Evolutionary conservation across 805 yeast genomes (phyloP).

Genomic region (Metschnikowia reukaufii): DNA sequence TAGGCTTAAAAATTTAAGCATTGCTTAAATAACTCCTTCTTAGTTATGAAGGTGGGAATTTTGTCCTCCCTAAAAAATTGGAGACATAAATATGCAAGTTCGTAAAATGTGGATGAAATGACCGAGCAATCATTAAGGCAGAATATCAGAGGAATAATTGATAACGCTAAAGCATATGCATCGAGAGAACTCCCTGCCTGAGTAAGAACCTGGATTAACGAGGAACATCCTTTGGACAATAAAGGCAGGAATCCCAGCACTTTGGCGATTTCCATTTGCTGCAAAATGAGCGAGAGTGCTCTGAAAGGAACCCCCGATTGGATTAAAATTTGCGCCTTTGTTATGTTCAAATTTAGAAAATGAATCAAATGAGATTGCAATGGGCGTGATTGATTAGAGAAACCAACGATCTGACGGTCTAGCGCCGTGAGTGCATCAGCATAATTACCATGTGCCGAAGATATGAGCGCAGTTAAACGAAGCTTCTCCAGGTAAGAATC

Average conservation of each 20-base stretch:
- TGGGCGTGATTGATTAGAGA: background rate
- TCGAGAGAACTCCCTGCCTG: slow-evolving; percentile 45
- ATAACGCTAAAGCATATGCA: slow-evolving; percentile 39
- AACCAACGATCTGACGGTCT: background rate
- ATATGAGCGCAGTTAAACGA: slow-evolving; percentile 10
- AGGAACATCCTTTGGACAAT: slow-evolving; percentile 47
- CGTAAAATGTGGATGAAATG: slow-evolving; percentile 36
- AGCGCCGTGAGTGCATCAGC: slow-evolving; percentile 1
- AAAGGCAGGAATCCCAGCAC: slow-evolving; percentile 46
- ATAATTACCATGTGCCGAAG: slow-evolving; percentile 15
- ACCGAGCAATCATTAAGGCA: slow-evolving; percentile 40
- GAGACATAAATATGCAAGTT: slow-evolving; percentile 30
- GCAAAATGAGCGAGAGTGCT: slow-evolving; percentile 49
- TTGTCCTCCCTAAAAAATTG: slow-evolving; percentile 9
- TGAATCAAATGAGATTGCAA: slow-evolving; percentile 17
- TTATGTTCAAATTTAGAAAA: slow-evolving; percentile 46
- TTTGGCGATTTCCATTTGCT: slow-evolving; percentile 50
- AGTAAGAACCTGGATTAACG: slow-evolving; percentile 46
- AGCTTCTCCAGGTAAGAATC: slow-evolving; percentile 7
- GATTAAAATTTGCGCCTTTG: slow-evolving; percentile 47
- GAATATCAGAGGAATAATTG: slow-evolving; percentile 46
- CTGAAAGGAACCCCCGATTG: slow-evolving; percentile 47
- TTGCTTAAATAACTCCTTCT: slow-evolving; percentile 25
- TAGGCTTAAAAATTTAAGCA: slow-evolving; percentile 40
- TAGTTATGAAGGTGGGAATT: background rate